Evolutionary conservation across 202 grass and related monocot species (phyloP).

Genomic region (Dendrocalamus latiflorus): DNA sequence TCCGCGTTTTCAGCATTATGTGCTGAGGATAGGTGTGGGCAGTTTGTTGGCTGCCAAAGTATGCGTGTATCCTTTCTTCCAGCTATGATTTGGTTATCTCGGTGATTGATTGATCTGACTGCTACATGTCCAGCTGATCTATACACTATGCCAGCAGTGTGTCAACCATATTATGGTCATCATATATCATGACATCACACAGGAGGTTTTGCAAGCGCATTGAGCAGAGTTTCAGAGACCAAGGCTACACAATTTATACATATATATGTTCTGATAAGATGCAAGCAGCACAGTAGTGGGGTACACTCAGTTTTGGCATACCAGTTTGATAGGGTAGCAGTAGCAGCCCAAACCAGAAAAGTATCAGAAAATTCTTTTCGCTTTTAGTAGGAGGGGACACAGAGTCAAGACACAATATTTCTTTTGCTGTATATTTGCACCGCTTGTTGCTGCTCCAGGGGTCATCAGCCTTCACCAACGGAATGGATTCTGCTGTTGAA

Average conservation of each 20-base stretch:
- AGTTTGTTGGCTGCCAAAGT: background rate
- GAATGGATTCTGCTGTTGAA: conserved; percentile 77
- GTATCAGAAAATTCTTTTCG: too few relatives aligned
- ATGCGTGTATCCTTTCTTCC: background rate
- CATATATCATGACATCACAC: background rate
- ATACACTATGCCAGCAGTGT: too few relatives aligned
- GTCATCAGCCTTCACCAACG: conserved; percentile 49
- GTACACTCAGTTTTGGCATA: background rate
- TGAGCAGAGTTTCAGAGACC: background rate
- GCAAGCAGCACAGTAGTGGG: background rate
- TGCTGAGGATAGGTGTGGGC: background rate
- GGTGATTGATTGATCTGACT: background rate
- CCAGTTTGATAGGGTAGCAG: background rate
- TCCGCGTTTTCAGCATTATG: background rate
- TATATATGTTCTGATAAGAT: background rate
- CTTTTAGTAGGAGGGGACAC: background rate
- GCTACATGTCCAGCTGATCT: background rate
- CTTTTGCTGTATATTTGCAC: too few relatives aligned
- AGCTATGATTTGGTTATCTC: background rate
- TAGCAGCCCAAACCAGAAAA: background rate
- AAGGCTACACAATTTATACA: background rate
- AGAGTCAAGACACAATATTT: too few relatives aligned
- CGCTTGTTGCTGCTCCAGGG: background rate
- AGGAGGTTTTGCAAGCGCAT: too few relatives aligned
- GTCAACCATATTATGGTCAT: background rate